phyloP scores from a whole-genome alignment of 306 rosid genomes.

The Gynostemma pentaphyllum region DNA sequence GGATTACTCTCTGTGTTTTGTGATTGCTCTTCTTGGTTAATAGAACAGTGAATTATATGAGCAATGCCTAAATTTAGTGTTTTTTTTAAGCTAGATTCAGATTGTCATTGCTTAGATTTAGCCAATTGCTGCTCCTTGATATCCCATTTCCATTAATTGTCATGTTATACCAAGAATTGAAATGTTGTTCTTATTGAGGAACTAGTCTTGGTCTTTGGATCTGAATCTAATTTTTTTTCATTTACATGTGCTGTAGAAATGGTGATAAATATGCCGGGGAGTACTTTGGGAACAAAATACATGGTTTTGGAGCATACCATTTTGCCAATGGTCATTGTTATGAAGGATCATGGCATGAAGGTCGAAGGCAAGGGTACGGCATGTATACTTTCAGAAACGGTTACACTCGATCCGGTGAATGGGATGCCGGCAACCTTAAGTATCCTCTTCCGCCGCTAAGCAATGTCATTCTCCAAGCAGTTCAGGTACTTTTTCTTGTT shows the following conservation, averaged over 20 bases:
- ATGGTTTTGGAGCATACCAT: conserved; percentile 90
- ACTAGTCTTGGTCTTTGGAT: not conserved
- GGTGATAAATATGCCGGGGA: conserved; percentile 98
- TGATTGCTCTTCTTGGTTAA: not conserved
- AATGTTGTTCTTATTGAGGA: not conserved
- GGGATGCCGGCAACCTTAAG: conserved; percentile 86
- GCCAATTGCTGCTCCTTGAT: not conserved
- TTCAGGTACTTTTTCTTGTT: conserved; percentile 43
- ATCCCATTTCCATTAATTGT: conserved; percentile 5
- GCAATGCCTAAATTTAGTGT: not conserved
- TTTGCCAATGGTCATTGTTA: conserved; percentile 93
- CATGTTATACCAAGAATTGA: not conserved
- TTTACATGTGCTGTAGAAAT: conserved; percentile 47
- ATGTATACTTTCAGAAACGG: conserved; percentile 58
- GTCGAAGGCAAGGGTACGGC: conserved; percentile 86
- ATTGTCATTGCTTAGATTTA: too few relatives aligned
- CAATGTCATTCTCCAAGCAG: conserved; percentile 49
- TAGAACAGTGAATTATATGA: conserved; percentile 1
- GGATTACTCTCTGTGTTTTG: not conserved
- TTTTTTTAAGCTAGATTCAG: not conserved
- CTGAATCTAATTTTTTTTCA: not conserved
- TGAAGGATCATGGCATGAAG: conserved; percentile 98
- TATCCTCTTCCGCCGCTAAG: conserved; percentile 40
- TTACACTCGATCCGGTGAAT: conserved; percentile 70
- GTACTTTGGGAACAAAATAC: conserved; percentile 91